Conservation (phyloP, 2,329 filamentous ascomycete species). For the Cladophialophora exuberans region DNA sequence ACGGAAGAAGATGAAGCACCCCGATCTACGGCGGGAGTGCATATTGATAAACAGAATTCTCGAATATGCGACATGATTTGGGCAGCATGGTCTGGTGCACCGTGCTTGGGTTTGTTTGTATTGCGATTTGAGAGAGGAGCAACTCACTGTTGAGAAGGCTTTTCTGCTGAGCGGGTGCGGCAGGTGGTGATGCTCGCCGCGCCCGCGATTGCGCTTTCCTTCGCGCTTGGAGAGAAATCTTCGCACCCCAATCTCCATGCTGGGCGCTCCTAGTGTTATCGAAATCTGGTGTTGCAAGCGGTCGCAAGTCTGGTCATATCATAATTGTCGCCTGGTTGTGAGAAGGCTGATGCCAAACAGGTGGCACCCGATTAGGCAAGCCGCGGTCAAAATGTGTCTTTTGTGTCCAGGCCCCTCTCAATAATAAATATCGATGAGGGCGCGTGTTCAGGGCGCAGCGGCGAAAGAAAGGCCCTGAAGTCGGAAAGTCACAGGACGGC, state of each 20-base stretch:
- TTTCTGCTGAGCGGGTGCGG: conserved; percentile 15
- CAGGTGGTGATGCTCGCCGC: conserved; percentile 15
- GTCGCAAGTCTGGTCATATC: conserved; percentile 1
- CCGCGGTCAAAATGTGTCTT: no score
- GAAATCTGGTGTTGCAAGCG: not conserved
- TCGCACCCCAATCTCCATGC: conserved; percentile 46
- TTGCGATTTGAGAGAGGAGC: conserved; percentile 2
- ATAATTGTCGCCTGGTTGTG: not conserved
- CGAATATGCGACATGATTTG: conserved; percentile 24
- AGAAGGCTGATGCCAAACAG: not conserved
- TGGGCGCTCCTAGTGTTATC: not conserved
- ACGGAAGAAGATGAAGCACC: conserved; percentile 25
- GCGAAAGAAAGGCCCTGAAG: not conserved
- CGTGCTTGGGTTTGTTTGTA: conserved; percentile 3
- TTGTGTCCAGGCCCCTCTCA: not conserved
- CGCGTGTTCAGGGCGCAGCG: conserved; percentile 2
- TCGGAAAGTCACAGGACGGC: conserved; percentile 6
- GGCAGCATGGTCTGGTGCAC: not conserved
- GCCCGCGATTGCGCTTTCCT: conserved; percentile 34
- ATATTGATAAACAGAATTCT: conserved; percentile 25
- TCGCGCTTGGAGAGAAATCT: conserved; percentile 47
- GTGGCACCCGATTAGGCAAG: not conserved
- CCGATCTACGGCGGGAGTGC: conserved; percentile 18
- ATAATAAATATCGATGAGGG: not conserved
- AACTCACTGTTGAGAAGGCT: conserved; percentile 20